Conservation (phyloP, 2,329 filamentous ascomycete species). For the Orbilia oligospora region DNA sequence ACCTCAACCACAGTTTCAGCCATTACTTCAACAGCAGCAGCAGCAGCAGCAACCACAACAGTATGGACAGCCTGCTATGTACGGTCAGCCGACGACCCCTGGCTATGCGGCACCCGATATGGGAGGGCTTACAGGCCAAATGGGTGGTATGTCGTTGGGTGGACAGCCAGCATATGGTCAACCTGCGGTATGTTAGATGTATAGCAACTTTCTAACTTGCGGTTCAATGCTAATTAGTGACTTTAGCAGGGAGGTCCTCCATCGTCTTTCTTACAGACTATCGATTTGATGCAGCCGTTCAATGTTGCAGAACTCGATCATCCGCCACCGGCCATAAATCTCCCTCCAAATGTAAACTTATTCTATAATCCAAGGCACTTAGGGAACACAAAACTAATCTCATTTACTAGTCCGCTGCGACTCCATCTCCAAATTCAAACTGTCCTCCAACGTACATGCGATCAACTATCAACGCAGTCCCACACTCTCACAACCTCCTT, state of each 20-base stretch:
- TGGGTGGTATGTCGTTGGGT: conserved; percentile 82
- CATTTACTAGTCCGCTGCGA: conserved; percentile 67
- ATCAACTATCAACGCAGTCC: conserved; percentile 93
- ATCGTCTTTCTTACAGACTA: conserved; percentile 54
- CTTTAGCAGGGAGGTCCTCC: conserved; percentile 37
- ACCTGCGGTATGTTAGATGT: conserved; percentile 68
- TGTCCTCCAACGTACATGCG: conserved; percentile 94
- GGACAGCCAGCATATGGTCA: conserved; percentile 70
- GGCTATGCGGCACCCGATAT: conserved; percentile 75
- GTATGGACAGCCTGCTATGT: conserved; percentile 43
- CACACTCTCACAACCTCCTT: conserved; percentile 89
- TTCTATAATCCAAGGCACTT: conserved; percentile 10
- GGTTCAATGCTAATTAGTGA: conserved; percentile 68
- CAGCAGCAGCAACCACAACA: conserved; percentile 59
- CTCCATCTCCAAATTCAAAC: conserved; percentile 90
- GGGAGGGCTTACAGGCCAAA: conserved; percentile 82
- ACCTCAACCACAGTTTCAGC: conserved; percentile 66
- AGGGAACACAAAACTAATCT: conserved; percentile 66
- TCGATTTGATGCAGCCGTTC: conserved; percentile 93
- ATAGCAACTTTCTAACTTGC: conserved; percentile 74
- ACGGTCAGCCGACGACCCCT: conserved; percentile 68
- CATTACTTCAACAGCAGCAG: conserved; percentile 64
- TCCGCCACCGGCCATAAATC: conserved; percentile 88
- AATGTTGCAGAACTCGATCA: conserved; percentile 93
- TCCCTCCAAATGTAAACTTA: conserved; percentile 83